Percentiles rank a stretch among this genome's conserved stretches.
Conservation (phyloP, 306 rosid species). For the Echinosophora koreensis region DNA sequence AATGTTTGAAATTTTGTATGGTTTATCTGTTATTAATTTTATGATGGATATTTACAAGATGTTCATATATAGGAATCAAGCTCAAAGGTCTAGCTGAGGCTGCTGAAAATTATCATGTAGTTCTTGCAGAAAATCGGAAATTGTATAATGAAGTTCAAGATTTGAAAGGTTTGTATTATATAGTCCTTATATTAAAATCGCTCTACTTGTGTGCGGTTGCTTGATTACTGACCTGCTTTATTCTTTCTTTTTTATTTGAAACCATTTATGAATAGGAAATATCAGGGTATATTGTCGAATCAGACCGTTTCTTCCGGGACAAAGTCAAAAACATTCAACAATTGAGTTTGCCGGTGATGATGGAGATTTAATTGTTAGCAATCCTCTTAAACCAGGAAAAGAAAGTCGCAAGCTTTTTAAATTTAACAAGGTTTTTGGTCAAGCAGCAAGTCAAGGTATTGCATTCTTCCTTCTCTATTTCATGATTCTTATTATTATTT, state of each 20-base stretch:
- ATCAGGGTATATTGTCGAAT: conserved; percentile 96
- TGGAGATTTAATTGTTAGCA: conserved; percentile 83
- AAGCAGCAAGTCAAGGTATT: conserved; percentile 84
- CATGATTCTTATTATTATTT: conserved; percentile 20
- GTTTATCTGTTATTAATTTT: conserved; percentile 31
- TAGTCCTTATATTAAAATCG: conserved; percentile 1
- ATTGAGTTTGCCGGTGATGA: conserved; percentile 88
- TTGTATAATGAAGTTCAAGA: conserved; percentile 97
- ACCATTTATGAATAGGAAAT: conserved; percentile 68
- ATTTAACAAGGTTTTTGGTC: conserved; percentile 96
- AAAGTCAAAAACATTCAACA: conserved; percentile 78
- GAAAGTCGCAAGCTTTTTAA: conserved; percentile 81
- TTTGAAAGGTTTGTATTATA: conserved; percentile 73
- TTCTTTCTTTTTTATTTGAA: conserved; percentile 24
- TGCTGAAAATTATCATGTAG: conserved; percentile 84
- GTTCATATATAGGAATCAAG: conserved; percentile 60
- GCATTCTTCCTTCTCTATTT: not conserved
- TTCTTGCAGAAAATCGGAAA: conserved; percentile 86
- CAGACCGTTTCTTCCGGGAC: conserved; percentile 97
- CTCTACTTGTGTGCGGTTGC: conserved; percentile 29
- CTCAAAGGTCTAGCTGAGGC: conserved; percentile 90
- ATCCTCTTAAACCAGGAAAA: conserved; percentile 93
- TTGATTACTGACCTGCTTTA: conserved; percentile 43
- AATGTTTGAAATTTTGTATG: conserved; percentile 26
- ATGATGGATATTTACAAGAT: conserved; percentile 39